phyloP scores from a whole-genome alignment of 2,329 filamentous ascomycete genomes.

The Coleophoma cylindrospora region DNA sequence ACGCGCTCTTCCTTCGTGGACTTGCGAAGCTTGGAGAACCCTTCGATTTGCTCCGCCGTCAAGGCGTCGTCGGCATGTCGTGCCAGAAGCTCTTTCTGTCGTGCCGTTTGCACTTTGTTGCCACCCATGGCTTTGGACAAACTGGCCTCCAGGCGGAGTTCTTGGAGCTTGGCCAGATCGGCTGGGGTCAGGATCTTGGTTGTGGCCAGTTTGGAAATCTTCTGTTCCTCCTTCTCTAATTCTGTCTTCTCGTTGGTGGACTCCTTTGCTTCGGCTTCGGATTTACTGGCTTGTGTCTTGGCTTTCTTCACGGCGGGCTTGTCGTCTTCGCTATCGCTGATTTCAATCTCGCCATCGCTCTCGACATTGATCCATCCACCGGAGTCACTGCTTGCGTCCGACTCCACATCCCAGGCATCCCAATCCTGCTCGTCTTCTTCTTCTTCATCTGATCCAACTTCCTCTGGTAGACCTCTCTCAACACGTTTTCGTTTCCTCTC shows the following conservation, averaged over 20 bases:
- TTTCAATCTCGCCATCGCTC: constrained; percentile 73
- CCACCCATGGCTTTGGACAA: constrained; percentile 57
- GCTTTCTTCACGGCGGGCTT: constrained; percentile 62
- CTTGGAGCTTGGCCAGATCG: constrained; percentile 89
- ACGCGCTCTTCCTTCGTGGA: constrained; percentile 85
- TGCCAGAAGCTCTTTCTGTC: constrained; percentile 34
- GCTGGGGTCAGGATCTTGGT: constrained; percentile 92
- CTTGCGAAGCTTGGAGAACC: constrained; percentile 76
- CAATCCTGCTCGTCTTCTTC: constrained; percentile 56
- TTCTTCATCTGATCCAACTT: constrained; percentile 53
- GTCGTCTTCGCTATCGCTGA: constrained; percentile 72
- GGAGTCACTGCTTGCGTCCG: constrained; percentile 34
- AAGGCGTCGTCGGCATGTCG: constrained; percentile 83
- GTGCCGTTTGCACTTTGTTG: constrained; percentile 33
- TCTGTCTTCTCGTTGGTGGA: constrained; percentile 33
- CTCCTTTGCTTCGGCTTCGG: constrained; percentile 10
- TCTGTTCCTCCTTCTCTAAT: constrained; percentile 35
- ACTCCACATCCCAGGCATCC: constrained; percentile 57
- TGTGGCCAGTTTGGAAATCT: constrained; percentile 74
- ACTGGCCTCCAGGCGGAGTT: constrained; percentile 71
- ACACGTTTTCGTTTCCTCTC: constrained; percentile 69
- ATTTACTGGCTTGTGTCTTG: constrained; percentile 33
- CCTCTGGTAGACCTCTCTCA: constrained; percentile 63
- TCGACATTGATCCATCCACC: constrained; percentile 92
- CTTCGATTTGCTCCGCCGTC: constrained; percentile 88